A percentile compares a stretch with the other conserved stretches of the same genome.
Evolutionary conservation across 345 rosid species (phyloP).

Genomic region (Lagerstroemia speciosa): DNA sequence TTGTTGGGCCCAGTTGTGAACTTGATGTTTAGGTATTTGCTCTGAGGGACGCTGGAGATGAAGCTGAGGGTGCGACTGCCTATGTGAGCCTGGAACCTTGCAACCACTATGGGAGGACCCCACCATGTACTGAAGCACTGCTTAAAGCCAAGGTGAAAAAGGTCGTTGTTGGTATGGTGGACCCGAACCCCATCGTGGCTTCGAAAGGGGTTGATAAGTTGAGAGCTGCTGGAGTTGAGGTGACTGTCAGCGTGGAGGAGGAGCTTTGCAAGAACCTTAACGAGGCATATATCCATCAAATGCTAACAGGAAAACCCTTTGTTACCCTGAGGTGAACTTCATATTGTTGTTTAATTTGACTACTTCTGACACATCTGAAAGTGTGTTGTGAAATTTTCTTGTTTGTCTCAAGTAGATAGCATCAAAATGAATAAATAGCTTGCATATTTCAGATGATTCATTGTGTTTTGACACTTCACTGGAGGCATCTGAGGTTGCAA

Average conservation of each 20-base stretch:
- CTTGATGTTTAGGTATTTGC: slow-evolving; percentile 59
- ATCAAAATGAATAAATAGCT: too few relatives aligned
- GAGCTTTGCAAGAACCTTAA: slow-evolving; percentile 68
- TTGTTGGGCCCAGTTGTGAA: slow-evolving; percentile 4
- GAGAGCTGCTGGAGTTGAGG: slow-evolving; percentile 59
- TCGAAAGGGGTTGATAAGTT: slow-evolving; percentile 60
- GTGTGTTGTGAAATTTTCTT: too few relatives aligned
- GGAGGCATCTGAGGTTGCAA: too few relatives aligned
- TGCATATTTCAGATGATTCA: too few relatives aligned
- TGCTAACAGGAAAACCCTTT: slow-evolving; percentile 60
- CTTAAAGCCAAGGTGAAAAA: slow-evolving; percentile 74
- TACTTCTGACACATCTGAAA: too few relatives aligned
- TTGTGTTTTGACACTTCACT: too few relatives aligned
- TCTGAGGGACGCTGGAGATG: slow-evolving; percentile 66
- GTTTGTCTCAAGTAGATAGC: too few relatives aligned
- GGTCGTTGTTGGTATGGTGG: slow-evolving; percentile 77
- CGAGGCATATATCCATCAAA: slow-evolving; percentile 64
- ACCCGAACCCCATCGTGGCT: slow-evolving; percentile 82
- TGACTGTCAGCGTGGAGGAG: slow-evolving; percentile 65
- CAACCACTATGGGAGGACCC: slow-evolving; percentile 83
- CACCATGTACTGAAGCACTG: slow-evolving; percentile 84
- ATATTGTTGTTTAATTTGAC: too few relatives aligned
- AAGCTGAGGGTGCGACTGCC: slow-evolving; percentile 72
- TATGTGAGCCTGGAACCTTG: slow-evolving; percentile 94
- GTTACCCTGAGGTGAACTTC: slow-evolving; percentile 66